Base-by-base conservation (phyloP, 192 early-diverging fungal genomes). In the Coemansia sp. region DNA sequence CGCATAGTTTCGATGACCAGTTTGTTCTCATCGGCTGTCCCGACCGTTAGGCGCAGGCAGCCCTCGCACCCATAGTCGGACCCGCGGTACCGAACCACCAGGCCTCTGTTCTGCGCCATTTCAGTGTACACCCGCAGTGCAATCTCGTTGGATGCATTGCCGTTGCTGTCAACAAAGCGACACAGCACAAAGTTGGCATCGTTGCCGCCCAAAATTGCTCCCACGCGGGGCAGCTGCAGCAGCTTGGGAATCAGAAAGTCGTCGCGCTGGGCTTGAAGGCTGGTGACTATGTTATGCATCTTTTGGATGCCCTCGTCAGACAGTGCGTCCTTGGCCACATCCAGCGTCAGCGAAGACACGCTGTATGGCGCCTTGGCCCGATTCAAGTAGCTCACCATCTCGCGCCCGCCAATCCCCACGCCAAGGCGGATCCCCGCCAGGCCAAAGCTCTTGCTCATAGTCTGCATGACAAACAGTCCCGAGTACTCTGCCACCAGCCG, bases 291-390 rank as follows among this genome's bases (percentile, higher is more conserved):
- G n/a, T 66, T 60, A 18, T 75, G 71, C 92, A 97, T 97, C 34
- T 79, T 85, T 15, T 63, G 73, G 27, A 97, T 66, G 36, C 92
- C 93, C 29, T 86, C 81, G 40, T 84, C 79, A 46, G 88, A 86
- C 31, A 99, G 87, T 5, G 98, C 98, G 5, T 90, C 77, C 51
- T 86, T 85, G 13, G 93, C 97, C 40, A 96, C 82, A 33, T 85
- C 66, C 63, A 96, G 92, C 36, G 95, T 92, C 41, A 91, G 89
- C 18, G 96, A 94, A 33, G 92, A 93, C 59, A 99, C 93, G 78
- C 97, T 99, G 87, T 99, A 99, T 9, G 98, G 98, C 22, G 98
- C 98, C 84, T 99, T 99, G 66, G 97, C 91, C 46, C 95, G 97
- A 87, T 99, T 99, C 82, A 99, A 88, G 65, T 96, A 88, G 18